Conservation (phyloP, 2,329 filamentous ascomycete species). For the Apiospora arundinis region DNA sequence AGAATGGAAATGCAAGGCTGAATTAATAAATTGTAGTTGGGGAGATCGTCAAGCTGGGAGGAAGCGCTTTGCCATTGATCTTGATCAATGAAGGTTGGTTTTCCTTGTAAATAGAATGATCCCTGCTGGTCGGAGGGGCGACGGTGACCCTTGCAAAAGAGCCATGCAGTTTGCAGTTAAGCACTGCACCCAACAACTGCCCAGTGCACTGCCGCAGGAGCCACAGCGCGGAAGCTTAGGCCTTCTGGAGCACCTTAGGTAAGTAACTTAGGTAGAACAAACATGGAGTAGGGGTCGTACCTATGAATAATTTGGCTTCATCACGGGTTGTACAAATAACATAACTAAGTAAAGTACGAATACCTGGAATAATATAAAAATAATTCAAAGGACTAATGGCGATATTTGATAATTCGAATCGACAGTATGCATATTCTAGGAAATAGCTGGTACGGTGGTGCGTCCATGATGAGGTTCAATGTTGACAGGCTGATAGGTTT, state of each 20-base stretch:
- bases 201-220: neutral
- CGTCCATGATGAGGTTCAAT: neutral
- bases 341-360: too few species aligned
- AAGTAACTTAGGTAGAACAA: too few species aligned
- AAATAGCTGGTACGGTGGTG: neutral
- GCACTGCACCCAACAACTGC: neutral
- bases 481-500: too few species aligned
- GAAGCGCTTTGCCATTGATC: neutral
- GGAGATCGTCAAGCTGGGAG: neutral
- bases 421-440: neutral
- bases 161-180: slow-evolving; percentile 1
- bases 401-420: neutral
- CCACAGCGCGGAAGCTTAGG: neutral
- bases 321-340: too few species aligned
- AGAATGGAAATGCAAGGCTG: slow-evolving; percentile 5
- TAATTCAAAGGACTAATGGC: neutral
- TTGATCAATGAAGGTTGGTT: neutral
- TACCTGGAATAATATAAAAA: too few species aligned
- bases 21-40: slow-evolving; percentile 1
- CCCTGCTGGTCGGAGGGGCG: slow-evolving; percentile 20
- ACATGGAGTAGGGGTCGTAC: too few species aligned
- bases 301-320: too few species aligned
- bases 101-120: slow-evolving; percentile 12
- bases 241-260: neutral
- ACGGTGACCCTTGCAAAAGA: slow-evolving; percentile 13